These are phyloP conservation scores for Candida maris DNA, from an alignment of 805 yeast genomes.

Conservation along the genomic window DNA sequence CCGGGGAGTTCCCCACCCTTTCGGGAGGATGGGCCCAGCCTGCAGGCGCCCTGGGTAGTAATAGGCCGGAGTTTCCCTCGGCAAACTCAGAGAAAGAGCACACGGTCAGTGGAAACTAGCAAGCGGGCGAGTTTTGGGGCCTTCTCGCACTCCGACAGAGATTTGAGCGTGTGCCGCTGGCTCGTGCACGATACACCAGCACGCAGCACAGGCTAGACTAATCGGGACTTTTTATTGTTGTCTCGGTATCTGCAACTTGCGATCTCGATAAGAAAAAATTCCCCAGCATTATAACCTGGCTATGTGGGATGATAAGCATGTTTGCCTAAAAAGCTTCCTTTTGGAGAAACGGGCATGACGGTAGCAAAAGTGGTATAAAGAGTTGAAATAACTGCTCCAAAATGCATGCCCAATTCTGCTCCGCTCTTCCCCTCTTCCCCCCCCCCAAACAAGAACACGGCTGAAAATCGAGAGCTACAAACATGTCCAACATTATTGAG, in stretches of 20 bases:
- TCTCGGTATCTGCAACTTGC: background rate
- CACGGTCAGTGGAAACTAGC: too few species aligned
- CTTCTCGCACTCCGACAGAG: too few species aligned
- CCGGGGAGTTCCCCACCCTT: too few species aligned
- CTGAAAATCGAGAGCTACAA: background rate
- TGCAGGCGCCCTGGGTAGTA: too few species aligned
- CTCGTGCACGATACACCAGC: too few species aligned
- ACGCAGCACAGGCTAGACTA: too few species aligned
- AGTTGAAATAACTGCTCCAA: background rate
- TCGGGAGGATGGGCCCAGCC: too few species aligned
- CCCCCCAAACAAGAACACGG: background rate
- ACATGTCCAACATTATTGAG: background rate
- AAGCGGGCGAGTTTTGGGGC: too few species aligned
- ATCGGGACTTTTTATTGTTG: too few species aligned
- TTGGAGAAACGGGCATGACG: background rate
- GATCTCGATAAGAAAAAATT: background rate
- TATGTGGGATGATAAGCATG: slow-evolving; percentile 1
- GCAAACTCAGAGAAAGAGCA: too few species aligned
- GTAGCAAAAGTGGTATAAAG: background rate
- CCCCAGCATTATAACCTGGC: background rate
- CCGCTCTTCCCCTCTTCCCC: background rate
- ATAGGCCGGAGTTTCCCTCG: too few species aligned
- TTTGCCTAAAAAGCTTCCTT: slow-evolving; percentile 4
- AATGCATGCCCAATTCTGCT: background rate
- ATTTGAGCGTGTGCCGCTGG: too few species aligned